These are phyloP conservation scores for Theobroma cacao DNA, from an alignment of 345 rosid genomes.

Conservation along the genomic window DNA sequence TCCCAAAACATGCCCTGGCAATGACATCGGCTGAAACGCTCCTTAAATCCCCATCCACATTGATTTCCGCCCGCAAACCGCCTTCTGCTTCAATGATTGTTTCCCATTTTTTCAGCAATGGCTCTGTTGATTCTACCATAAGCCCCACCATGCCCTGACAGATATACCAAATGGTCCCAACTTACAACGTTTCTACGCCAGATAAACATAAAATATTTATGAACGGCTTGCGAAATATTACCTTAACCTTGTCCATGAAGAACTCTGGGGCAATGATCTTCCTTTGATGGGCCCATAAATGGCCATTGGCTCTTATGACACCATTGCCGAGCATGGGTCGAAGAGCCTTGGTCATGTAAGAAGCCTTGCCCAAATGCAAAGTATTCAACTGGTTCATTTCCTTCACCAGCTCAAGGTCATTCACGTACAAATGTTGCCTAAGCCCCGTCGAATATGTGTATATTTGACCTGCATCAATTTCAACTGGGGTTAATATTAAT, in stretches of 20 bases:
- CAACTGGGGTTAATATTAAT: background rate
- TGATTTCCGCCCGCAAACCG: conserved; percentile 35
- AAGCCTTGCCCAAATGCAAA: conserved; percentile 65
- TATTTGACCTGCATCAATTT: conserved; percentile 46
- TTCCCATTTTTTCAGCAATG: conserved; percentile 57
- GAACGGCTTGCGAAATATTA: no score
- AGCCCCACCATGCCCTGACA: conserved; percentile 62
- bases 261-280: conserved; percentile 74
- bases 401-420: conserved; percentile 66
- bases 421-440: conserved; percentile 66
- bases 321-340: conserved; percentile 73
- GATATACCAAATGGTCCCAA: no score
- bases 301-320: conserved; percentile 66
- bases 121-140: conserved; percentile 50
- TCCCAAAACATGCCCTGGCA: conserved; percentile 55
- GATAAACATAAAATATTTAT: no score
- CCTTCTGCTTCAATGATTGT: conserved; percentile 27
- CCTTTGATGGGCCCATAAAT: conserved; percentile 64
- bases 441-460: conserved; percentile 71
- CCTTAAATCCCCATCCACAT: conserved; percentile 42
- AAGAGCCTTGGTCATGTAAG: conserved; percentile 57
- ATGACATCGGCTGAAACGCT: conserved; percentile 49
- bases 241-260: conserved; percentile 78
- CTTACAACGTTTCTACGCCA: no score
- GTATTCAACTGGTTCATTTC: conserved; percentile 62